phyloP scores from a whole-genome alignment of 2,329 filamentous ascomycete genomes.

The Sclerotinia sclerotiorum region DNA sequence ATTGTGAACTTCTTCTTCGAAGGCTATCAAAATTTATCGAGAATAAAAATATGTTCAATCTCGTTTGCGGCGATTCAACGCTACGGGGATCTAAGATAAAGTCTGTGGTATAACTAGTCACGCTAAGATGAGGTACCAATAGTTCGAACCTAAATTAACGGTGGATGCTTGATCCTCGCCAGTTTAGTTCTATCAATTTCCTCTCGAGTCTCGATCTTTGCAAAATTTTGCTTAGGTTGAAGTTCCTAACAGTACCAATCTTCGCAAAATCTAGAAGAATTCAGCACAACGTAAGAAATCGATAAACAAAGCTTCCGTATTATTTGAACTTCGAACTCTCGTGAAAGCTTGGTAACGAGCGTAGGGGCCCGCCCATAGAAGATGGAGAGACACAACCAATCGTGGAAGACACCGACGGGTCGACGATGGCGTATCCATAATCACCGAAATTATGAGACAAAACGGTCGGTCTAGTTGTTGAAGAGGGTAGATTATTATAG shows the following conservation, averaged over 20 bases:
- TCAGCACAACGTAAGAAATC: not conserved
- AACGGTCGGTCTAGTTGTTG: slow-evolving; percentile 4
- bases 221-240: too few species aligned
- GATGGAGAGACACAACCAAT: slow-evolving; percentile 22
- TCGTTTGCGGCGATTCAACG: not conserved
- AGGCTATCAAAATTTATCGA: slow-evolving; percentile 2
- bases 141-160: slow-evolving; percentile 7
- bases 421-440: slow-evolving; percentile 23
- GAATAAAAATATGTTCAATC: not conserved
- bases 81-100: slow-evolving; percentile 1
- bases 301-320: not conserved
- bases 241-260: too few species aligned
- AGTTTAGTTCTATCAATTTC: slow-evolving; percentile 5
- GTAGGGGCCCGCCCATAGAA: not conserved
- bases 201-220: not conserved
- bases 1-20: not conserved
- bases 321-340: not conserved
- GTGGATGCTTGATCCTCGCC: not conserved
- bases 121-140: slow-evolving; percentile 22
- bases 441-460: slow-evolving; percentile 15
- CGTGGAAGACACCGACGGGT: not conserved
- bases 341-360: slow-evolving; percentile 16
- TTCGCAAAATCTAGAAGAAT: too few species aligned
- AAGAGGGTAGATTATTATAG: slow-evolving; percentile 12
- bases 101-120: slow-evolving; percentile 13